Conservation (phyloP, 805 yeast species). For the Lipomyces yamanashiensis region DNA sequence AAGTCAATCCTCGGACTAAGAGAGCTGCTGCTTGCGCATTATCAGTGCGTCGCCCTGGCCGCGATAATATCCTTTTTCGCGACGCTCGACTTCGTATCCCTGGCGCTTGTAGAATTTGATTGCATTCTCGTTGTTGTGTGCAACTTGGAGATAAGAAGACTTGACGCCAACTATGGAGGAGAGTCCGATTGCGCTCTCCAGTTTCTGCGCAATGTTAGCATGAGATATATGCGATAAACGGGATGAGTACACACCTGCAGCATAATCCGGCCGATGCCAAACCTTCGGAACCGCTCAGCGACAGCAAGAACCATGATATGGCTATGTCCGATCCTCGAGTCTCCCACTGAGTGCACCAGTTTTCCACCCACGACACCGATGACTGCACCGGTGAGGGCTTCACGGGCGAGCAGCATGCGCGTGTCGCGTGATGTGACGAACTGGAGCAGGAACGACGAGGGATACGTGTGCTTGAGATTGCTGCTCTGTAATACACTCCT, state of each 20-base stretch:
- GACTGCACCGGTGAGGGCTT: background rate
- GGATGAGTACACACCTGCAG: constrained; percentile 16
- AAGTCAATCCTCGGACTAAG: background rate
- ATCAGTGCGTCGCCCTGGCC: constrained; percentile 13
- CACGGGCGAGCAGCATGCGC: constrained; percentile 11
- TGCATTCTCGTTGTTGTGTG: constrained; percentile 20
- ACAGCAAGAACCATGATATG: constrained; percentile 35
- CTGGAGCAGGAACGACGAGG: constrained; percentile 26
- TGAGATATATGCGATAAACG: background rate
- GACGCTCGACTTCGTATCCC: constrained; percentile 21
- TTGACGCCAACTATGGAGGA: background rate
- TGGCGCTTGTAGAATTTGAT: constrained; percentile 20
- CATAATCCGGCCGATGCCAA: constrained; percentile 24
- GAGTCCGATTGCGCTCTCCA: constrained; percentile 8
- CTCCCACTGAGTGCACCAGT: background rate
- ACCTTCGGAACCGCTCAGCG: constrained; percentile 19
- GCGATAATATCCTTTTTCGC: constrained; percentile 22
- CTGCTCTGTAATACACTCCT: background rate
- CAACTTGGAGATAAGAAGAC: constrained; percentile 22
- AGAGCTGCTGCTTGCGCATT: constrained; percentile 23
- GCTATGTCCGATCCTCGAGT: constrained; percentile 7
- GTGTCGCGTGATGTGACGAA: constrained; percentile 22
- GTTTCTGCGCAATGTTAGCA: background rate
- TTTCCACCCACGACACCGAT: constrained; percentile 29
- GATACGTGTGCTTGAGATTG: constrained; percentile 23